Evolutionary conservation across 208 protist species (phyloP).

Genomic region (Leptomonas seymouri): DNA sequence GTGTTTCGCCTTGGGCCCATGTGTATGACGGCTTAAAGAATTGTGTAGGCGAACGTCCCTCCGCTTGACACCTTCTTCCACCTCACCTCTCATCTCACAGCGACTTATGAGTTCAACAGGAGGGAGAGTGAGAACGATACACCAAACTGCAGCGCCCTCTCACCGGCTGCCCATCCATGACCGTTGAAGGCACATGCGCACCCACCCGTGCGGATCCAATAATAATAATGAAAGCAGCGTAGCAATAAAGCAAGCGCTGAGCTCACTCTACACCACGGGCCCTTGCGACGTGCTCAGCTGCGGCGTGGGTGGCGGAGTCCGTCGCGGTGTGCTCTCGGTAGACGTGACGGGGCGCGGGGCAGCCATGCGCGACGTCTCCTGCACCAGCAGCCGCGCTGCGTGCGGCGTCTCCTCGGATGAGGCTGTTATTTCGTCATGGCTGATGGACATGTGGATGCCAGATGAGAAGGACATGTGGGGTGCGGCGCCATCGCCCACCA

Average conservation of each 20-base stretch:
- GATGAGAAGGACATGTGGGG: constrained; percentile 5
- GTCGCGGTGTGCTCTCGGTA: constrained; percentile 34
- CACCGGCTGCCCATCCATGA: no score
- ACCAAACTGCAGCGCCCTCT: no score
- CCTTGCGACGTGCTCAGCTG: constrained; percentile 12
- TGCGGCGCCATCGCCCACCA: not conserved
- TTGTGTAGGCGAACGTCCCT: no score
- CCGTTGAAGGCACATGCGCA: no score
- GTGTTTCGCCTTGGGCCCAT: constrained; percentile 7
- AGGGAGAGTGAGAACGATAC: no score
- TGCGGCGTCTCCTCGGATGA: constrained; percentile 25
- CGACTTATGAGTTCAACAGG: no score
- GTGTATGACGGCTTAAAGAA: not conserved
- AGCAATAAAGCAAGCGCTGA: not conserved
- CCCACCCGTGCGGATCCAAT: not conserved
- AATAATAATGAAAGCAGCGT: not conserved
- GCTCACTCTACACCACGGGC: not conserved
- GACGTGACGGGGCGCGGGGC: constrained; percentile 43
- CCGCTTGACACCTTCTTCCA: no score
- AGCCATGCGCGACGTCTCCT: constrained; percentile 55
- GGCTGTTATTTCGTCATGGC: constrained; percentile 24
- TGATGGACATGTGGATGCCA: constrained; percentile 6
- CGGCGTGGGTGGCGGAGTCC: constrained; percentile 14
- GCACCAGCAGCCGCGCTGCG: constrained; percentile 39
- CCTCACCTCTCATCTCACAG: no score